phyloP scores from a whole-genome alignment of 1,139 yeast species.

The Kluyveromyces marxianus region DNA sequence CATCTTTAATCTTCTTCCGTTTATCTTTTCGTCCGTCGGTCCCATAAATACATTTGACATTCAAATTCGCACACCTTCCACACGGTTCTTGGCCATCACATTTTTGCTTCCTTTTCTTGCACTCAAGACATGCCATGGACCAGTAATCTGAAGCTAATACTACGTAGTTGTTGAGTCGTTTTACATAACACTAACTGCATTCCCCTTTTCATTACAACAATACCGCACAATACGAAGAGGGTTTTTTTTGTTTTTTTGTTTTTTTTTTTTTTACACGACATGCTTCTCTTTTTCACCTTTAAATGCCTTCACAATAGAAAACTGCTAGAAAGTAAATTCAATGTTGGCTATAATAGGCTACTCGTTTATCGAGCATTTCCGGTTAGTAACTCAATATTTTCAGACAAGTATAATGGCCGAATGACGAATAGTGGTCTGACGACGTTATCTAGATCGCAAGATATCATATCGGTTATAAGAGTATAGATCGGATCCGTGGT shows the following conservation, averaged over 20 bases:
- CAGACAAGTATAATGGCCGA: too few species aligned
- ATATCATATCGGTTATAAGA: too few species aligned
- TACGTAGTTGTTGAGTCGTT: neutral
- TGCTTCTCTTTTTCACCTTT: too few species aligned
- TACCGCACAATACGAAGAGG: neutral
- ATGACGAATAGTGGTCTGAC: too few species aligned
- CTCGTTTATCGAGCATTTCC: too few species aligned
- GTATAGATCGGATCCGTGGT: too few species aligned
- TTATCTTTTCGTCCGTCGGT: conserved; percentile 1
- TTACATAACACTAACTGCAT: neutral
- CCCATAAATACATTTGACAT: conserved; percentile 48
- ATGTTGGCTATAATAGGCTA: too few species aligned
- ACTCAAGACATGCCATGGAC: conserved; percentile 72
- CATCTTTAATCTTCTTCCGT: neutral
- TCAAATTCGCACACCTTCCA: conserved; percentile 68
- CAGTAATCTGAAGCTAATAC: neutral
- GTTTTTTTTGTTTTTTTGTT: too few species aligned
- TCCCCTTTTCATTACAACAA: neutral
- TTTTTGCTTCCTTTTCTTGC: conserved; percentile 85
- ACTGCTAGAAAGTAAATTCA: too few species aligned
- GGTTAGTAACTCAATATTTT: too few species aligned
- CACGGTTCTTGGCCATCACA: conserved; percentile 91
- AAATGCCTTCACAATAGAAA: too few species aligned
- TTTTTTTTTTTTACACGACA: neutral
- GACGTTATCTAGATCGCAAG: too few species aligned